Evolutionary conservation across 495 filamentous ascomycete species (phyloP).

Genomic region (Hyaloscypha bicolor): DNA sequence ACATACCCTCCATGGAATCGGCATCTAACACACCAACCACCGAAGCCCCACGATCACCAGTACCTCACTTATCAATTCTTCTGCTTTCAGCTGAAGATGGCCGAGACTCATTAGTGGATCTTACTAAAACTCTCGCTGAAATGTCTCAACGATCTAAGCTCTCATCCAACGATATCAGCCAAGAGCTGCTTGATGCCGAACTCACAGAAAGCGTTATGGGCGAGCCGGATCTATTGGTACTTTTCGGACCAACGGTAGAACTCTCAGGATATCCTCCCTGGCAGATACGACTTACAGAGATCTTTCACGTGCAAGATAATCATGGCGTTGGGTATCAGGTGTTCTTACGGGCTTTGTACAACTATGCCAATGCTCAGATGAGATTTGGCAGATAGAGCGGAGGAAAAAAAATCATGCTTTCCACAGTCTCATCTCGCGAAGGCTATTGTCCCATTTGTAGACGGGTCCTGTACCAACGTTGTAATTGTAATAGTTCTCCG

Average conservation of each 20-base stretch:
- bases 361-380: constrained; percentile 86
- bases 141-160: constrained; percentile 93
- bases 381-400: constrained; percentile 72
- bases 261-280: constrained; percentile 94
- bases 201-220: constrained; percentile 67
- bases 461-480: constrained; percentile 70
- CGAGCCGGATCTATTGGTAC: constrained; percentile 87
- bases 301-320: constrained; percentile 76
- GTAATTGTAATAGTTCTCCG: constrained; percentile 65
- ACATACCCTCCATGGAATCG: constrained; percentile 59
- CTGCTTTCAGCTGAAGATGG: constrained; percentile 88
- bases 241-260: constrained; percentile 80
- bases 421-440: constrained; percentile 58
- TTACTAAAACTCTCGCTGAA: constrained; percentile 91
- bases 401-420: constrained; percentile 16
- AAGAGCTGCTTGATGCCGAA: constrained; percentile 89
- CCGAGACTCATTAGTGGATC: constrained; percentile 88
- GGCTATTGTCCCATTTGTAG: constrained; percentile 60
- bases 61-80: constrained; percentile 71
- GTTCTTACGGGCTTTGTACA: constrained; percentile 81
- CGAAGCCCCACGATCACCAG: constrained; percentile 21
- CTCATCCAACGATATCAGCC: constrained; percentile 72
- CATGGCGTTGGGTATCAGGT: constrained; percentile 88
- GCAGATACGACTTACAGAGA: constrained; percentile 94
- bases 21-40: constrained; percentile 33